A percentile compares a stretch with the other conserved stretches of the same genome.
phyloP scores from a whole-genome alignment of 2,329 filamentous ascomycete genomes.

The Malbranchea zuffiana region DNA sequence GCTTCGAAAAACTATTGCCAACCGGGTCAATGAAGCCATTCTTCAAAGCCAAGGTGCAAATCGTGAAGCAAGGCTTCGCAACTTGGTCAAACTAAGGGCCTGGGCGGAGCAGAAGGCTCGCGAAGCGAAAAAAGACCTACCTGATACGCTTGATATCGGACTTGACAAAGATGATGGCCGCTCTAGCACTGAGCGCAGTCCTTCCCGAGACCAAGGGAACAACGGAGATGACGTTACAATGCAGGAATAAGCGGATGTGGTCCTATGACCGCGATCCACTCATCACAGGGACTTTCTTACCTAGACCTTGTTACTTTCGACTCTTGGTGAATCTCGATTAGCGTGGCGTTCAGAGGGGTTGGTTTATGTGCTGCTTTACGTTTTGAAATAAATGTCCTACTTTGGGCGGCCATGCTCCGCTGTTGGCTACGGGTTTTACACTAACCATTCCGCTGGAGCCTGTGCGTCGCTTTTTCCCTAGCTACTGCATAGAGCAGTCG shows the following conservation, averaged over 20 bases:
- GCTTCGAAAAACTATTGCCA: slow-evolving; percentile 72
- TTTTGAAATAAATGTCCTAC: no score
- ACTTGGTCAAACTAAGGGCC: slow-evolving; percentile 67
- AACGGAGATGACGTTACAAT: slow-evolving; percentile 31
- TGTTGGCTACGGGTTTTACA: no score
- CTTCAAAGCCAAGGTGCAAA: slow-evolving; percentile 59
- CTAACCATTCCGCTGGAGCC: no score
- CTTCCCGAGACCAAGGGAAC: slow-evolving; percentile 20
- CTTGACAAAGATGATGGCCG: slow-evolving; percentile 28
- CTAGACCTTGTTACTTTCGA: no score
- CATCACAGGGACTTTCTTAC: no score
- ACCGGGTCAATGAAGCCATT: slow-evolving; percentile 80
- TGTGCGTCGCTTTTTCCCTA: no score
- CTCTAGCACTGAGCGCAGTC: slow-evolving; percentile 15
- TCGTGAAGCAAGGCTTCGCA: slow-evolving; percentile 69
- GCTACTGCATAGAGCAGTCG: no score
- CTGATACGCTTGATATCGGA: slow-evolving; percentile 36
- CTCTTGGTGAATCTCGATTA: no score
- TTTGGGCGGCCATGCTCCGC: no score
- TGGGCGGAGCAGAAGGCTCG: slow-evolving; percentile 64
- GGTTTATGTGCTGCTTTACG: no score
- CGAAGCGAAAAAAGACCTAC: slow-evolving; percentile 37
- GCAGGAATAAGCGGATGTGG: slow-evolving; percentile 32
- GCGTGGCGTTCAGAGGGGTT: no score
- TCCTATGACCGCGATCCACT: slow-evolving; percentile 29